Conservation (phyloP, 169 alveolate species). For the Plasmodium vinckei region DNA sequence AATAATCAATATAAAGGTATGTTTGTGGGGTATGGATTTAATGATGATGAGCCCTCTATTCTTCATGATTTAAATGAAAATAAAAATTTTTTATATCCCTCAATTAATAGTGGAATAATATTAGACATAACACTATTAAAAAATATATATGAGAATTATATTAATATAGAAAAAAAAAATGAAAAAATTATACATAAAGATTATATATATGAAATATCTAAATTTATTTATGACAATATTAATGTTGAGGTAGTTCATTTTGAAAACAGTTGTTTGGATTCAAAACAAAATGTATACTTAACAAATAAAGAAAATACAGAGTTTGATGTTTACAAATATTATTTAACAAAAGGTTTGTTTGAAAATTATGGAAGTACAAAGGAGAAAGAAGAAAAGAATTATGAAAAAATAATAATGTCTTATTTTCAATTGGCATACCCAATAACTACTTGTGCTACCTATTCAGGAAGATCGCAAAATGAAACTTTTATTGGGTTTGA, state of each 20-base stretch:
- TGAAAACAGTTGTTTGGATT: constrained; percentile 33
- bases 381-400: not conserved
- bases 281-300: constrained; percentile 13
- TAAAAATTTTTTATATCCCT: not conserved
- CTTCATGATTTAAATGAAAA: not conserved
- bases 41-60: not conserved
- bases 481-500: constrained; percentile 35
- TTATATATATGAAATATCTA: constrained; percentile 17
- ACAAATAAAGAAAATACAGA: constrained; percentile 26
- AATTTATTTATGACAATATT: constrained; percentile 12
- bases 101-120: constrained; percentile 53
- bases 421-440: constrained; percentile 46
- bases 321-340: constrained; percentile 37
- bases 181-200: constrained; percentile 7
- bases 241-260: constrained; percentile 34
- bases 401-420: not conserved
- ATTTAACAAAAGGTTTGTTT: constrained; percentile 18
- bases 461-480: constrained; percentile 16
- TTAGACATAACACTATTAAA: constrained; percentile 30
- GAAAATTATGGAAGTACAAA: not conserved
- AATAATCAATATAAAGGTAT: not conserved
- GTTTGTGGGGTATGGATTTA: not conserved
- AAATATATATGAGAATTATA: constrained; percentile 6
- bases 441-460: constrained; percentile 39
- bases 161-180: not conserved